Percentiles rank a stretch among this genome's conserved stretches.
Conservation (phyloP, 2,329 filamentous ascomycete species). For the Didymella glomerata region DNA sequence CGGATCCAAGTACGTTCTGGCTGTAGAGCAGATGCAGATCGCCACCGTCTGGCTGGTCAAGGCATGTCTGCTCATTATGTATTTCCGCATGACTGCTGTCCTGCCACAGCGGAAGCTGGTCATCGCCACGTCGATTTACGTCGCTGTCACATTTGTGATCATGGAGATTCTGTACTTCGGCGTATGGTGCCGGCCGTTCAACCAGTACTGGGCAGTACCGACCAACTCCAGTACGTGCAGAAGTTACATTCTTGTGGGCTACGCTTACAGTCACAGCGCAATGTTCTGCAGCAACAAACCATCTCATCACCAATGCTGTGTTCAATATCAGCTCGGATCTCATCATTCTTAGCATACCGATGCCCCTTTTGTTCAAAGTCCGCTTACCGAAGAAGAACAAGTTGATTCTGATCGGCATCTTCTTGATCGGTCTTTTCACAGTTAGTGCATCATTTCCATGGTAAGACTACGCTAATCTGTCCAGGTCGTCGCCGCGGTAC, state of each 20-base stretch:
- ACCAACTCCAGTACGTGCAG: constrained; percentile 38
- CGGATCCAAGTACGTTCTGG: constrained; percentile 65
- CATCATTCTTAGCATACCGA: constrained; percentile 57
- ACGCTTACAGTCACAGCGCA: constrained; percentile 41
- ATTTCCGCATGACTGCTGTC: constrained; percentile 59
- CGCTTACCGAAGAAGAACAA: constrained; percentile 60
- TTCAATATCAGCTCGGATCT: constrained; percentile 59
- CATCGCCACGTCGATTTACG: constrained; percentile 56
- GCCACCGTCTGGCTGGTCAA: constrained; percentile 63
- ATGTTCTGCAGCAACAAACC: constrained; percentile 54
- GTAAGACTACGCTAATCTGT: not conserved
- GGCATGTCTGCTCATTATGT: constrained; percentile 63
- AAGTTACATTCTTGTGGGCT: not conserved
- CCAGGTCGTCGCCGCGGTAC: constrained; percentile 63
- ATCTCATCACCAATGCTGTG: constrained; percentile 52
- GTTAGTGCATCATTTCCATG: constrained; percentile 22
- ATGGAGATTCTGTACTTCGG: constrained; percentile 61
- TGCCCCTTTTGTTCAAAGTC: constrained; percentile 57
- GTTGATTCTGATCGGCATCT: constrained; percentile 62
- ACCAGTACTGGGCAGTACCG: constrained; percentile 63
- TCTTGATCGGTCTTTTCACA: constrained; percentile 61
- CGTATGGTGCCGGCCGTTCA: constrained; percentile 65
- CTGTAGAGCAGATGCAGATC: constrained; percentile 63
- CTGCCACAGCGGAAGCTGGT: constrained; percentile 48
- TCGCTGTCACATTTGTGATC: constrained; percentile 55